Evolutionary conservation across 2,329 filamentous ascomycete genomes (phyloP), one percentile per base, ranked within the genome.

Genomic region (Clarireedia hainanense): DNA sequence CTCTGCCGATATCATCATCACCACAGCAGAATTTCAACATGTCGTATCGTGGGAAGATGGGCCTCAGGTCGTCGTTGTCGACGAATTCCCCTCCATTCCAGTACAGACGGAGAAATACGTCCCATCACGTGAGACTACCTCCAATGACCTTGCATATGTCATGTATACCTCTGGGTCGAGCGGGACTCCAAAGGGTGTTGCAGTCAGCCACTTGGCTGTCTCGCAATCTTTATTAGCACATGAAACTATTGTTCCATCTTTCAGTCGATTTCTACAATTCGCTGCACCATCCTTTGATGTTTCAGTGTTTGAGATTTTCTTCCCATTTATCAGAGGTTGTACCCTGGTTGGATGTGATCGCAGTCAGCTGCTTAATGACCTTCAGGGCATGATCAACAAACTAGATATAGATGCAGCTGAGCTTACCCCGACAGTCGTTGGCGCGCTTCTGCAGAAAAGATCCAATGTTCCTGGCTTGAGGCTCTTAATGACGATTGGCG

Each of bases 91-190:
- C 12, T 17, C 40, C 1, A 36, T 60, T 24, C 55, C 52, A 20
- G n/a, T 47, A 45, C 40, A 58, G 14, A n/a, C 26, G 17, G 36
- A 26, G 27, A 15, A 27, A 23, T 9, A 10, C 12, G 30, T 10
- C 26, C 20, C 14, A 48, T 48, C 60, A 60, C 58, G 59, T 59
- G 56, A 58, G 24, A 30, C 57, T 4, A 50, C 5, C 4, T 50
- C 57, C 14, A 46, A 61, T 14, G 63, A 69, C 58, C 69, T 91
- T 24, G 90, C 91, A 24, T 96, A 96, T 73, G 81, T 96, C 57
- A 91, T 96, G 83, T 96, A 95, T 69, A 96, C 91, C 0, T 95
- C 89, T 47, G 91, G 91, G 3, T 95, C 89, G 5, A 96, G 91
- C 0, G 91, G 91, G 12, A 83, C 84, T 4, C 91, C 91, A 0